These are phyloP conservation scores for Monosporascus sp. DNA, from an alignment of 2,329 filamentous ascomycete species.

Conservation along the genomic window DNA sequence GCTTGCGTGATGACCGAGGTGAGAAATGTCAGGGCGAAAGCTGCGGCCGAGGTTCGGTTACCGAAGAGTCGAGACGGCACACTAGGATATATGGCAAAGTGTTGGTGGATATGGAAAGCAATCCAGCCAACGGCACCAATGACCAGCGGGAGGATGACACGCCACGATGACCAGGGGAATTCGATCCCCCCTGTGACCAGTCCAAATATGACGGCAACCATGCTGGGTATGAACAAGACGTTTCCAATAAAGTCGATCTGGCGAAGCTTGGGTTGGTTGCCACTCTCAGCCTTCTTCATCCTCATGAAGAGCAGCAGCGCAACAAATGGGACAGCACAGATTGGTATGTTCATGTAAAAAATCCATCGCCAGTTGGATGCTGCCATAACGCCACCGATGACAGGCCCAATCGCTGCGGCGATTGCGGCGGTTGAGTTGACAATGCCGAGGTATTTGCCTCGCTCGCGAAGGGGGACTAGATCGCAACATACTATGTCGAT, in stretches of 20 bases:
- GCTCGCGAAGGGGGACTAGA: constrained; percentile 42
- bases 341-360: constrained; percentile 32
- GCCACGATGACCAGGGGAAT: constrained; percentile 11
- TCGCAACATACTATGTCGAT: constrained; percentile 46
- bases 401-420: constrained; percentile 29
- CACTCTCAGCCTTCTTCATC: constrained; percentile 3
- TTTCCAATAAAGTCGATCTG: constrained; percentile 31
- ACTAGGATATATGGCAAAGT: constrained; percentile 17
- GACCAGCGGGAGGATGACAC: constrained; percentile 8
- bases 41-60: constrained; percentile 32
- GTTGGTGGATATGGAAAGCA: constrained; percentile 4
- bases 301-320: constrained; percentile 26
- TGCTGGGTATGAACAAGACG: constrained; percentile 27
- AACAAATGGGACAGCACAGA: constrained; percentile 20
- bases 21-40: constrained; percentile 29
- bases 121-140: constrained; percentile 8
- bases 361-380: constrained; percentile 32
- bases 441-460: constrained; percentile 37
- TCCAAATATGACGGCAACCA: constrained; percentile 30
- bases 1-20: constrained; percentile 29
- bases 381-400: constrained; percentile 21
- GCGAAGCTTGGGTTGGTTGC: neutral
- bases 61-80: constrained; percentile 30
- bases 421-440: constrained; percentile 28
- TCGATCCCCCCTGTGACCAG: constrained; percentile 21